These are phyloP conservation scores for Russula sp. DNA, from an alignment of 768 basidiomycete genomes.

Conservation along the genomic window DNA sequence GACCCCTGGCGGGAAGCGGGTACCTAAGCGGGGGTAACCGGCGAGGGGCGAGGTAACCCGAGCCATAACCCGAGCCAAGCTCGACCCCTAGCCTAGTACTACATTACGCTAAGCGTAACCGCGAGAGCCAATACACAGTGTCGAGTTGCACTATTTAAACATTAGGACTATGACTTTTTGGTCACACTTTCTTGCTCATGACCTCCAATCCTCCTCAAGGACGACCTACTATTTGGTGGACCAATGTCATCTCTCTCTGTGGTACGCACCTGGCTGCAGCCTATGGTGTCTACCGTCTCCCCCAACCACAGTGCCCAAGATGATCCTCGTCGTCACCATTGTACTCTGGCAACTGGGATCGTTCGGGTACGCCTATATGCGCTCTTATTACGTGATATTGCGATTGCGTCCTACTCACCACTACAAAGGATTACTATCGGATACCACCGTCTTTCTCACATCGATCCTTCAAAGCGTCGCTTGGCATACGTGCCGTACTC, in stretches of 20 bases:
- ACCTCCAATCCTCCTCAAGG: neutral
- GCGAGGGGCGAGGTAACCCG: no score
- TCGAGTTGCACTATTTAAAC: no score
- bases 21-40: no score
- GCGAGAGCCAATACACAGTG: no score
- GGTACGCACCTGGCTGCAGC: conserved; percentile 55
- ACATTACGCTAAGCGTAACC: no score
- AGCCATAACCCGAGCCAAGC: no score
- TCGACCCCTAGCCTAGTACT: no score
- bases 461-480: conserved; percentile 58
- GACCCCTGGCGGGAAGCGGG: no score
- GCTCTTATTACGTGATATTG: conserved; percentile 6
- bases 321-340: conserved; percentile 53
- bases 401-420: neutral
- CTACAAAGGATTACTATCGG: conserved; percentile 62
- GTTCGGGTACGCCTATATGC: conserved; percentile 52
- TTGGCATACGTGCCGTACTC: conserved; percentile 54
- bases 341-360: conserved; percentile 65
- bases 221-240: conserved; percentile 54
- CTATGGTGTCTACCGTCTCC: conserved; percentile 50
- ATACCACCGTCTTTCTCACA: conserved; percentile 79
- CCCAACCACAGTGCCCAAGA: conserved; percentile 41
- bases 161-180: no score
- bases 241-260: conserved; percentile 56
- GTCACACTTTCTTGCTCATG: neutral